These are phyloP conservation scores for Cutaneotrichosporon daszewskae DNA, from an alignment of 1,284 basidiomycete species.

Conservation along the genomic window DNA sequence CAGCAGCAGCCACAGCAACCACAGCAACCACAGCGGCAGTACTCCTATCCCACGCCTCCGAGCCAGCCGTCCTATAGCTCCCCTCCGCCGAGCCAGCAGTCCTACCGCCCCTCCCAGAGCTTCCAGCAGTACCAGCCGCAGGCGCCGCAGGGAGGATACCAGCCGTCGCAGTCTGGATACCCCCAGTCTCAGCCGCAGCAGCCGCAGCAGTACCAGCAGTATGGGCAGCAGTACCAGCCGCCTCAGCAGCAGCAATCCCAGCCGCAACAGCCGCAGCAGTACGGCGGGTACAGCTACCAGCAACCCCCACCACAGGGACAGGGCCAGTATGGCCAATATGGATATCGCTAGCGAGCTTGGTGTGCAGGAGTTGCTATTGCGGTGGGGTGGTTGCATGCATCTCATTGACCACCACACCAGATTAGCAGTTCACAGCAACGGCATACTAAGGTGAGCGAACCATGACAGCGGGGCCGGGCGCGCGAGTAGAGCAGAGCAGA, in stretches of 20 bases:
- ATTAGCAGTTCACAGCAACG: no score
- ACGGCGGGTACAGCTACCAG: background rate
- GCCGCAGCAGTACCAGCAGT: background rate
- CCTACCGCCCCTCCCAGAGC: constrained; percentile 1
- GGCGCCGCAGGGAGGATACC: constrained; percentile 7
- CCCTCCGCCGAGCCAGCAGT: background rate
- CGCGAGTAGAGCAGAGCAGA: no score
- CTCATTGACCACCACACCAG: no score
- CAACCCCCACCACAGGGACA: background rate
- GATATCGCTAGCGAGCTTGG: background rate
- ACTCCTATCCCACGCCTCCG: background rate
- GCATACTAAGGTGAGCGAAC: no score
- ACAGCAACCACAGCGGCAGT: constrained; percentile 14
- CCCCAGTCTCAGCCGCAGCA: background rate
- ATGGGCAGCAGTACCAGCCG: constrained; percentile 5
- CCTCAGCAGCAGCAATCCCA: background rate
- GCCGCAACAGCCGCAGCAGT: background rate
- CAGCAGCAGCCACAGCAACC: no score
- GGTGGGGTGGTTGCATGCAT: no score
- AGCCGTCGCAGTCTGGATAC: background rate
- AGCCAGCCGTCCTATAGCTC: constrained; percentile 3
- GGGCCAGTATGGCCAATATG: constrained; percentile 1
- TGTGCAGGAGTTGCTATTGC: no score
- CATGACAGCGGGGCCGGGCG: no score
- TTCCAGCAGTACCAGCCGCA: constrained; percentile 6